Conservation (phyloP, 2,329 filamentous ascomycete genomes). For the Fusarium anguioides region DNA sequence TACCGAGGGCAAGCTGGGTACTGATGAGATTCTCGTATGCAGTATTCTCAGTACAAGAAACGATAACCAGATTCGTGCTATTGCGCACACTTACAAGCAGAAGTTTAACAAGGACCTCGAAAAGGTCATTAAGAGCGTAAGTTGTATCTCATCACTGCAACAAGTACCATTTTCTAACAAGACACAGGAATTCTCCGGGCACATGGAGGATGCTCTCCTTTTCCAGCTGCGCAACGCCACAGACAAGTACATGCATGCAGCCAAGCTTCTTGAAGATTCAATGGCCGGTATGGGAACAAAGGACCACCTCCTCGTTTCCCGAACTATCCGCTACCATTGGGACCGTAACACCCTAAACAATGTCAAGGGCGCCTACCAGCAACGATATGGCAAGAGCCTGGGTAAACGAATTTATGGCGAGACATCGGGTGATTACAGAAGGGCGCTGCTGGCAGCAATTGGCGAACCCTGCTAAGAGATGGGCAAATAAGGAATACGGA, state of each 20-base stretch:
- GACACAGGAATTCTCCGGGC: constrained; percentile 81
- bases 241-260: constrained; percentile 88
- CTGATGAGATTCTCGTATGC: constrained; percentile 82
- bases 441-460: constrained; percentile 77
- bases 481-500: neutral
- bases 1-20: constrained; percentile 77
- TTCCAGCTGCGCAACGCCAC: constrained; percentile 80
- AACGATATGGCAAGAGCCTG: constrained; percentile 75
- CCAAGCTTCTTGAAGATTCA: constrained; percentile 80
- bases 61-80: constrained; percentile 85
- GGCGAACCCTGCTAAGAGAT: constrained; percentile 55
- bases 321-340: constrained; percentile 89
- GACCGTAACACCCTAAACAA: constrained; percentile 78
- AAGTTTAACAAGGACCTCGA: constrained; percentile 78
- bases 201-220: constrained; percentile 88
- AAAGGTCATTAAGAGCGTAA: constrained; percentile 76
- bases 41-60: constrained; percentile 80
- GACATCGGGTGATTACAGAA: constrained; percentile 86
- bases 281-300: constrained; percentile 92
- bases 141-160: constrained; percentile 28
- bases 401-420: constrained; percentile 79
- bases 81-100: constrained; percentile 78
- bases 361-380: constrained; percentile 81
- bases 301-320: constrained; percentile 79
- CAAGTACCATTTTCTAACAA: neutral